Evolutionary conservation across 1,284 basidiomycete genomes (phyloP).

Genomic region (Heterobasidion occidentale): DNA sequence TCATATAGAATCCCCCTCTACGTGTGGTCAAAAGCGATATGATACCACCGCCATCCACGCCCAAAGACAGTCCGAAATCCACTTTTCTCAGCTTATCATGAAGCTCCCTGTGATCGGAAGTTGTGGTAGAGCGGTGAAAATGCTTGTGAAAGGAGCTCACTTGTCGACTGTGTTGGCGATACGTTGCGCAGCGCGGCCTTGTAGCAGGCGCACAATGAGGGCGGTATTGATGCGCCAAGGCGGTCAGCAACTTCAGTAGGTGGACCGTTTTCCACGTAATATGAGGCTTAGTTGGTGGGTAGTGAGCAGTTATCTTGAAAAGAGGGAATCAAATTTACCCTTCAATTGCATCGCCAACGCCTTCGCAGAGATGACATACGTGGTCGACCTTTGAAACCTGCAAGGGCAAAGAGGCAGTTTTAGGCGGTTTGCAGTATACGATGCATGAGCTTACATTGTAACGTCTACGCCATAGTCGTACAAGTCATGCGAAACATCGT

Average conservation of each 20-base stretch:
- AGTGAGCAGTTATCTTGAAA: too few relatives aligned
- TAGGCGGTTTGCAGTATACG: neutral
- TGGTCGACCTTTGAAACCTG: slow-evolving; percentile 47
- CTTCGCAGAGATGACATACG: slow-evolving; percentile 50
- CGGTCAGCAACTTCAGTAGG: neutral
- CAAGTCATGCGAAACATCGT: slow-evolving; percentile 38
- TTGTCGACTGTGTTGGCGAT: slow-evolving; percentile 3
- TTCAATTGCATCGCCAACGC: slow-evolving; percentile 26
- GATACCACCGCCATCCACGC: slow-evolving; percentile 47
- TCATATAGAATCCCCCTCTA: slow-evolving; percentile 36
- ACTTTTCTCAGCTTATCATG: slow-evolving; percentile 46
- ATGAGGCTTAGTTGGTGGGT: neutral
- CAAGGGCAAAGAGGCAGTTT: slow-evolving; percentile 32
- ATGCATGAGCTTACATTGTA: slow-evolving; percentile 6
- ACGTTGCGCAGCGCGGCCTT: neutral
- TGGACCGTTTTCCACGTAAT: neutral
- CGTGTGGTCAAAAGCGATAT: slow-evolving; percentile 29
- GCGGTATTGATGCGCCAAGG: neutral
- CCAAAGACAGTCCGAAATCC: slow-evolving; percentile 52
- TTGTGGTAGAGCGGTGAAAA: neutral
- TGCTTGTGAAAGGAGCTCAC: slow-evolving; percentile 3
- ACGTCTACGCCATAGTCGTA: slow-evolving; percentile 37
- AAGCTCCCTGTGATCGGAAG: slow-evolving; percentile 31
- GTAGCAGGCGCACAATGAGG: neutral
- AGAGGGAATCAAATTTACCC: slow-evolving; percentile 10